Evolutionary conservation across 2,329 filamentous ascomycete species (phyloP).

Genomic region (Pseudocercospora musae): DNA sequence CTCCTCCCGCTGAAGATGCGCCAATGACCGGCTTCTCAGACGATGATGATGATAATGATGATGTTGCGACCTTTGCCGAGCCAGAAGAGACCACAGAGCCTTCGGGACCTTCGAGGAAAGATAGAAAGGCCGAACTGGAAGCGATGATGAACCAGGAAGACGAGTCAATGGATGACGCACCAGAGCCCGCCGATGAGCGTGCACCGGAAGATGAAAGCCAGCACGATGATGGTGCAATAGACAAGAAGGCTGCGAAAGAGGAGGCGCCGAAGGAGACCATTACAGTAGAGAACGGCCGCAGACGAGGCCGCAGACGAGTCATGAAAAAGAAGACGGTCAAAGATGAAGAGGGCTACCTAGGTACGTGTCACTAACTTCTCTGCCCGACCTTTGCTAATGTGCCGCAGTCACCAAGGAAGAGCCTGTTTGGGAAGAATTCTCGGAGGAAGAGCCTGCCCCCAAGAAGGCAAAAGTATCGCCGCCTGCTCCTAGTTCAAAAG

Average conservation of each 20-base stretch:
- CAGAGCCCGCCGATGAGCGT: slow-evolving; percentile 16
- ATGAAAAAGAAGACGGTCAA: slow-evolving; percentile 85
- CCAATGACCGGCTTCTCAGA: slow-evolving; percentile 40
- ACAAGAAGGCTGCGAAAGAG: slow-evolving; percentile 40
- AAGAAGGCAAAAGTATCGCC: slow-evolving; percentile 53
- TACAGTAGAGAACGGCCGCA: slow-evolving; percentile 59
- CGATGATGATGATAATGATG: slow-evolving; percentile 52
- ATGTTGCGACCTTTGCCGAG: slow-evolving; percentile 18
- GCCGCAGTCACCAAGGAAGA: slow-evolving; percentile 80
- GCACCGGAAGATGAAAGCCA: slow-evolving; percentile 29
- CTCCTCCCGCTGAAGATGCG: slow-evolving; percentile 30
- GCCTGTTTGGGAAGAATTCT: slow-evolving; percentile 84
- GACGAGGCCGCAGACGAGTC: slow-evolving; percentile 73
- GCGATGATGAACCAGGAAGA: slow-evolving; percentile 72
- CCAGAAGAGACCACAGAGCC: slow-evolving; percentile 13
- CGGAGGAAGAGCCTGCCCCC: slow-evolving; percentile 72
- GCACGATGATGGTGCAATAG: slow-evolving; percentile 55
- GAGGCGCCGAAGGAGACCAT: slow-evolving; percentile 46
- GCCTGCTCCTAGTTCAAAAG: slow-evolving; percentile 46
- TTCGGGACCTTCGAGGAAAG: slow-evolving; percentile 50
- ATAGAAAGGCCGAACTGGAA: slow-evolving; percentile 63
- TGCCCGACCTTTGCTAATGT: slow-evolving; percentile 13
- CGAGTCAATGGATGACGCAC: slow-evolving; percentile 26
- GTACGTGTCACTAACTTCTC: slow-evolving; percentile 49
- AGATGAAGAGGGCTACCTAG: slow-evolving; percentile 86